Evolutionary conservation across 352 stramenopile species (phyloP).

Genomic region (Globisporangium echinulatum): DNA sequence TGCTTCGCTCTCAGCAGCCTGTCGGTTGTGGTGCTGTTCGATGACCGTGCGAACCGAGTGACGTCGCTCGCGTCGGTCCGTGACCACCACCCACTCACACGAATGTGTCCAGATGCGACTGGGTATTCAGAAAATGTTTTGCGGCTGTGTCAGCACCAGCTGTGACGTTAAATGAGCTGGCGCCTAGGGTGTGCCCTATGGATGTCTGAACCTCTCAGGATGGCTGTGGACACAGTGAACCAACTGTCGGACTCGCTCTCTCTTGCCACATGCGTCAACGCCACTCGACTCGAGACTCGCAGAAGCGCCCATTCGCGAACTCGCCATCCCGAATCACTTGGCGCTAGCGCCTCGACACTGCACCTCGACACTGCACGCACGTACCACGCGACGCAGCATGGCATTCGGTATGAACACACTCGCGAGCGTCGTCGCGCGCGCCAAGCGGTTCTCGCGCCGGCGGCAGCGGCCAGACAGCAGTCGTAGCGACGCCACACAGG

Average conservation of each 20-base stretch:
- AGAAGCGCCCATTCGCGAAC: background rate
- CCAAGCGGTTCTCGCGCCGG: conserved; percentile 6
- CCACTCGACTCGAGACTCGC: background rate
- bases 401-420: conserved; percentile 16
- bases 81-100: too few species aligned
- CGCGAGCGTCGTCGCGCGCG: conserved; percentile 7
- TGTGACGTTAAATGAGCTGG: background rate
- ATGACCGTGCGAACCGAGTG: too few species aligned
- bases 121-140: too few species aligned
- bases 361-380: background rate
- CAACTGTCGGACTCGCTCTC: too few species aligned
- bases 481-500: background rate
- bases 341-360: background rate
- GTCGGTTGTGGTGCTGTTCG: too few species aligned
- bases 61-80: too few species aligned
- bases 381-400: background rate
- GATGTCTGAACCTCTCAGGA: background rate
- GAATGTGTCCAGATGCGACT: too few species aligned
- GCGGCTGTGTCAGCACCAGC: background rate
- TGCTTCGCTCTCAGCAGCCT: too few species aligned
- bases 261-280: too few species aligned
- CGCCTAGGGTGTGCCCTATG: background rate
- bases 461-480: background rate
- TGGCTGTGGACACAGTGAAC: too few species aligned
- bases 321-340: background rate